phyloP scores from a whole-genome alignment of 2,329 filamentous ascomycete genomes.

The Sclerotinia minor region DNA sequence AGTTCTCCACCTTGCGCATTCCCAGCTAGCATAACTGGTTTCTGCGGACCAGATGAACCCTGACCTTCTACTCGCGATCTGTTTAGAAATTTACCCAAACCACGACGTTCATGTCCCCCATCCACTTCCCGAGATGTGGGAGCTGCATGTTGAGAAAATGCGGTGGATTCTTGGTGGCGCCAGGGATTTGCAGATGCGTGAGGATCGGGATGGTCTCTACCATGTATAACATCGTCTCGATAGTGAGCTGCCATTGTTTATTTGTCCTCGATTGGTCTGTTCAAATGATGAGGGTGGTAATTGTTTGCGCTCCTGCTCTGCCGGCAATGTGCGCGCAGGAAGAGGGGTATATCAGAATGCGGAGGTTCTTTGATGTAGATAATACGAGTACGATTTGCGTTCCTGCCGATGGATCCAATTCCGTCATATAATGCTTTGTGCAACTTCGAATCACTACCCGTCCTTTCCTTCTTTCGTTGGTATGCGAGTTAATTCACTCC shows the following conservation, averaged over 20 bases:
- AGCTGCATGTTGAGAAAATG: conserved; percentile 46
- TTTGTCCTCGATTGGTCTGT: neutral
- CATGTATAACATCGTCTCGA: conserved; percentile 35
- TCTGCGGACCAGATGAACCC: conserved; percentile 38
- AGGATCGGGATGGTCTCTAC: conserved; percentile 47
- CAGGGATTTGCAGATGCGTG: conserved; percentile 59
- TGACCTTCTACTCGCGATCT: conserved; percentile 48
- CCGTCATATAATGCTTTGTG: neutral
- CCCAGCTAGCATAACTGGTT: conserved; percentile 49
- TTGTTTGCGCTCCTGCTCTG: neutral
- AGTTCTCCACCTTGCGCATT: conserved; percentile 29
- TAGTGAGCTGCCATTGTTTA: conserved; percentile 33
- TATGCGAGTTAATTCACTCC: neutral
- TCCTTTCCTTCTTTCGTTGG: neutral
- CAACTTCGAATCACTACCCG: neutral
- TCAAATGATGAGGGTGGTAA: too few species aligned
- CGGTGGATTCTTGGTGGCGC: conserved; percentile 63
- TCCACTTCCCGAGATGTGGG: conserved; percentile 46
- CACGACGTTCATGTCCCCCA: conserved; percentile 48
- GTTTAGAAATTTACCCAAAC: conserved; percentile 59
- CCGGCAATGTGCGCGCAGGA: neutral
- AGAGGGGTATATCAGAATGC: neutral
- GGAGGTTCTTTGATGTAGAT: neutral
- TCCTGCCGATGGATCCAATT: neutral
- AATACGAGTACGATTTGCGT: neutral